Evolutionary conservation across 441 rosid species (phyloP), one percentile per base, ranked within the genome.

Genomic region (Arabidopsis hybrid): DNA sequence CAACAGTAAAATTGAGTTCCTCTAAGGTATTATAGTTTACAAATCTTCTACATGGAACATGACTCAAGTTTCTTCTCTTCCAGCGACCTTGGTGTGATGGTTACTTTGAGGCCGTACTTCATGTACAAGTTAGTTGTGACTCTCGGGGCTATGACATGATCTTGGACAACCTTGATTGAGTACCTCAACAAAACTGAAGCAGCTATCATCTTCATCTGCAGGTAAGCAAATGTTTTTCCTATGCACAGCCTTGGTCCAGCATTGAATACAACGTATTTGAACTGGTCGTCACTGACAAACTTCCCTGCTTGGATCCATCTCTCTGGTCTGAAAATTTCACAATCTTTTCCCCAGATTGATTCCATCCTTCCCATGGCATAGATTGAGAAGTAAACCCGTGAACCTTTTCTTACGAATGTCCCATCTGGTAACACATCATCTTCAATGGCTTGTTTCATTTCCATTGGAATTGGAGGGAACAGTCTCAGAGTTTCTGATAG

Each of bases 161-260:
- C 87, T 51, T 79, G 78, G 10, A 45, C 84, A 11, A 87, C 90
- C 79, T 81, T 72, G 36, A 92, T 76, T 6, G 85, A 82, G 52
- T 85, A 92, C 76, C 90, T 86, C 76, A 80, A 36, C 67, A 92
- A 71, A 17, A 86, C 76, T 5, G 96, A 82, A 80, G 94, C 88
- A 60, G 90, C 91, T 43, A 90, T 89, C 85, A 86, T 86, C 78
- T 90, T 90, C 97, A 90, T 92, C 76, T 92, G 91, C 76, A 84
- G 65, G 79, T 85, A 90, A 8, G 94, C 91, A 71, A 87, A 87
- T 18, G 84, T 88, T 84, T 88, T 90, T 31, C 94, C 96, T 72
- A 88, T 14, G 32, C 94, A 92, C 29, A 86, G 47, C 80, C 92
- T 85, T 21, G 89, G 94, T 7, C 96, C 92, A 0, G 80, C 96